phyloP scores from a whole-genome alignment of 306 rosid genomes.

The Cucumis melo region DNA sequence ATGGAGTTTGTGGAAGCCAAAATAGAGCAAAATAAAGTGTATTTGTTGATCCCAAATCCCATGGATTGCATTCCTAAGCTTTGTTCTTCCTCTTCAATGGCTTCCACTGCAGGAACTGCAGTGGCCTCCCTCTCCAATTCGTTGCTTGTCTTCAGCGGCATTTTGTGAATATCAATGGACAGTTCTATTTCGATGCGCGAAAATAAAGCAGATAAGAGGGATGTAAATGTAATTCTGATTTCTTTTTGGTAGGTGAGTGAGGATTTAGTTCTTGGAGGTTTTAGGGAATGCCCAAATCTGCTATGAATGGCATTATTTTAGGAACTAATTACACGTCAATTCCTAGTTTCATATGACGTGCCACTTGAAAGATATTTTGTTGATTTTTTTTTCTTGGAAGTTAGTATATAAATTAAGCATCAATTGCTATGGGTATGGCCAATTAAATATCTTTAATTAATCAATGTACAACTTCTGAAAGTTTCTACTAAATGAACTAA shows the following conservation, averaged over 20 bases:
- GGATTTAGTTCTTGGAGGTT: background rate
- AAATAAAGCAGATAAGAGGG: background rate
- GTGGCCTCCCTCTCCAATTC: background rate
- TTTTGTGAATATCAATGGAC: background rate
- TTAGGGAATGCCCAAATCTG: background rate
- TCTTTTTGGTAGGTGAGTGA: constrained; percentile 21
- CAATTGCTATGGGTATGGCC: background rate
- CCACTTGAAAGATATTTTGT: background rate
- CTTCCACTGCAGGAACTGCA: background rate
- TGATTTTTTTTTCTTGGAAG: background rate
- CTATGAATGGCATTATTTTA: constrained; percentile 6
- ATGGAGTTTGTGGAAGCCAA: constrained; percentile 74
- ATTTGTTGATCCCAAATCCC: constrained; percentile 40
- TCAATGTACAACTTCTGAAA: background rate
- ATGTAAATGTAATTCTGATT: background rate
- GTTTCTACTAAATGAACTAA: background rate
- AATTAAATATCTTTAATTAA: background rate
- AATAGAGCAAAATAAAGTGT: constrained; percentile 47
- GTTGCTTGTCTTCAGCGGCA: background rate
- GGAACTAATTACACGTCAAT: constrained; percentile 10
- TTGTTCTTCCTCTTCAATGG: background rate
- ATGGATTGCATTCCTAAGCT: background rate
- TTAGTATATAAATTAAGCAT: background rate
- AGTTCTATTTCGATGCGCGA: background rate
- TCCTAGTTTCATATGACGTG: background rate